Base-by-base conservation (phyloP, 345 rosid species). In the Sisymbrium irio region DNA sequence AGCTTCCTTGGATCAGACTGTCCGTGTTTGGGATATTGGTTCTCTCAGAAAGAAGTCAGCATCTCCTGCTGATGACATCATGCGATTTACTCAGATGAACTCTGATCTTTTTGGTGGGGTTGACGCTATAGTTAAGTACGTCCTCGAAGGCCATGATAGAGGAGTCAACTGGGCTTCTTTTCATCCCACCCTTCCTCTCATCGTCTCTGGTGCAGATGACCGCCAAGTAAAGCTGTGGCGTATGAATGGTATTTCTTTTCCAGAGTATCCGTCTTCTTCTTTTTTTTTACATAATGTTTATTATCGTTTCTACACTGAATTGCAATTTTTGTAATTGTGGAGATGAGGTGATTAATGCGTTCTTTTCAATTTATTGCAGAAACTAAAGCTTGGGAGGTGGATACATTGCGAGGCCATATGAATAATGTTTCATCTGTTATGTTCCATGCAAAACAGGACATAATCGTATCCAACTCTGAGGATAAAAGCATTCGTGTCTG, bases 101-200 rank as follows among this genome's bases (percentile, higher is more conserved):
- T 69, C 91, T 15, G 98, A 95, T 78, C 88, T 92, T 53, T 95
- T 92, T 69, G 99, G 97, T 19, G 96, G 96, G 12, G 92, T 89
- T 63, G 99, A 95, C 75, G 96, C 92, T 15, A 92, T 90, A 39
- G 99, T 92, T 28, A 92, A 92, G 84, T 95, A 95, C 75, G 99
- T 95, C 37, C 79, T 95, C 75, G 98, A 95, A 83, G 99, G 98
- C 56, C 99, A 95, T 83, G 99, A 92, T 46, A 84, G 98, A 75
- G 99, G 99, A 17, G 99, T 95, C 30, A 95, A 92, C 83, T 95
- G 99, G 99, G 98, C 99, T 79, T 78, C 98, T 47, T 95, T 95
- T 78, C 99, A 95, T 69, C 99, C 99, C 51, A 88, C 85, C 18
- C 88, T 95, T 60, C 98, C 99, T 64, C 80, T 95, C 69, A 92